phyloP scores from a whole-genome alignment of 2,329 filamentous ascomycete species.

The Cytospora paraplurivora region DNA sequence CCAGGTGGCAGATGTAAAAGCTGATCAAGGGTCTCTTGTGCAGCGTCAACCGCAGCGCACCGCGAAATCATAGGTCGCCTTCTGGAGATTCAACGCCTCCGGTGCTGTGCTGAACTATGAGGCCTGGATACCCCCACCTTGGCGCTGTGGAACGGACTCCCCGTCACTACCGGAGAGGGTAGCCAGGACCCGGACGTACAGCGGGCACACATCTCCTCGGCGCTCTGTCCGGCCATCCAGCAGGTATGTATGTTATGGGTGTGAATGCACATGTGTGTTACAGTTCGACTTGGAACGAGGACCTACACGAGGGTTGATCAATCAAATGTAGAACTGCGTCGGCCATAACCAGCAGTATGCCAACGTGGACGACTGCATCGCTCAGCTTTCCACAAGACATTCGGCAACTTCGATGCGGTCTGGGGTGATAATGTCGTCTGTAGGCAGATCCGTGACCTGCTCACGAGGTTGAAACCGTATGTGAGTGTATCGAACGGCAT shows the following conservation, averaged over 20 bases:
- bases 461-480: constrained; percentile 37
- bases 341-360: constrained; percentile 42
- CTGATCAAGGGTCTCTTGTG: no score
- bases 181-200: constrained; percentile 35
- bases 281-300: background rate
- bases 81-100: constrained; percentile 49
- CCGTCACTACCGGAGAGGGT: constrained; percentile 34
- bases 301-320: no score
- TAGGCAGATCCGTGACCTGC: constrained; percentile 44
- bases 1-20: no score
- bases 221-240: constrained; percentile 7
- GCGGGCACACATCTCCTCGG: constrained; percentile 28
- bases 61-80: constrained; percentile 45
- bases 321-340: constrained; percentile 35
- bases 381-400: constrained; percentile 38
- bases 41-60: no score
- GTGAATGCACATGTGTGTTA: no score
- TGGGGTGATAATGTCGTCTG: constrained; percentile 49
- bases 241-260: no score
- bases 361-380: constrained; percentile 39
- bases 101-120: constrained; percentile 47
- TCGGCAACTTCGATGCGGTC: constrained; percentile 45
- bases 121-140: constrained; percentile 47
- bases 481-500: constrained; percentile 28
- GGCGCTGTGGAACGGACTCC: constrained; percentile 41